Evolutionary conservation across 768 basidiomycete genomes (phyloP), one percentile per base, ranked within the genome.

Genomic region (Mycena galericulata): DNA sequence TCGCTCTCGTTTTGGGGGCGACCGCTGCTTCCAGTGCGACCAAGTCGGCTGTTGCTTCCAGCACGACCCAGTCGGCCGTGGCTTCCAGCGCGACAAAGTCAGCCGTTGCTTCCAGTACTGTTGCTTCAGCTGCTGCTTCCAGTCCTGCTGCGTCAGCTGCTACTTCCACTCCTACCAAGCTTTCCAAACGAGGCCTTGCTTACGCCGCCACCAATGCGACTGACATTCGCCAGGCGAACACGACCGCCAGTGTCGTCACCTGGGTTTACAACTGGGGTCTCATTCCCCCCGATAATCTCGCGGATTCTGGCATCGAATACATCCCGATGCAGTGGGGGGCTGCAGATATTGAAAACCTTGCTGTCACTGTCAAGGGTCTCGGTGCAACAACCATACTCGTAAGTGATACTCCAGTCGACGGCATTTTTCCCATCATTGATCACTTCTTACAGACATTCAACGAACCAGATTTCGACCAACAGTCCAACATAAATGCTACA

Each of bases 211-310:
- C 76, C 12, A 79, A 82, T 46, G 78, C n/a, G 12, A 46, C 62
- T 6, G 85, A 87, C 69, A 75, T 87, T 38, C 65, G 76, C 46
- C 83, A 85, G 58, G 82, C 82, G 51, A 87, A 87, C 66, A 82
- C 83, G 57, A 81, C 84, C 2, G 75, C 80, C 24, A 83, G 84
- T 63, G 74, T 80, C 17, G 79, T 83, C 32, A 81, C 78, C 41
- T 87, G 85, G 85, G 70, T 89, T 22, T 93, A 87, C 68, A 82
- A 86, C 73, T 87, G 86, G 94, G 82, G 83, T 4, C 80, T 79
- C 49, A 70, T 77, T 26, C 83, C 83, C 12, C 82, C 85, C n/a
- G 75, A 73, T 24, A 83, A 84, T 69, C 73, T 87, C 30, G 82
- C 79, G 2, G 76, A 80, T 24, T 83, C 83, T 2, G 81, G 81